Conservation (phyloP, 305 asterid species). For the Striga hermonthica region DNA sequence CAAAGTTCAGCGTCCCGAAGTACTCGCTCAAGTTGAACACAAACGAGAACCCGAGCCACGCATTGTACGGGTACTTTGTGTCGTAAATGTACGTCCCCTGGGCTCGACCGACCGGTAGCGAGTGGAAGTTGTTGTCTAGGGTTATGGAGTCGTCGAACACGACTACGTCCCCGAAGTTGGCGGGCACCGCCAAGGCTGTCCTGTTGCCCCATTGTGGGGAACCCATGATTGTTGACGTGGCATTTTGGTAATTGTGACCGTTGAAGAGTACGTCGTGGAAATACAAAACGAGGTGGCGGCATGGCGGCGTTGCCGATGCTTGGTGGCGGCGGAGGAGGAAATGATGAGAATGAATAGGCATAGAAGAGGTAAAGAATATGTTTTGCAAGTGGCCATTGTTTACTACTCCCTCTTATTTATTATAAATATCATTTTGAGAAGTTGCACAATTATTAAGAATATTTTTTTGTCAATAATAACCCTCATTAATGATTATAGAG, state of each 20-base stretch:
- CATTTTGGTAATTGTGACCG: constrained; percentile 51
- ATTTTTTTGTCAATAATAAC: no score
- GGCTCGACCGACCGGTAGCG: constrained; percentile 63
- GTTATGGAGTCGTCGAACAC: constrained; percentile 74
- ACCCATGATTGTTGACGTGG: constrained; percentile 56
- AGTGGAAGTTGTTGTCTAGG: constrained; percentile 57
- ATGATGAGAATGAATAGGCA: no score
- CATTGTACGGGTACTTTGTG: constrained; percentile 34
- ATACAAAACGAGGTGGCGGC: constrained; percentile 37
- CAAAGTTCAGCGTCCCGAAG: constrained; percentile 54
- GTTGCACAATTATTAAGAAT: no score
- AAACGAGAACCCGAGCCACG: constrained; percentile 67
- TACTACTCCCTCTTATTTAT: no score
- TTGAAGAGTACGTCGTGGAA: constrained; percentile 65
- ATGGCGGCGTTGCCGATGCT: no score
- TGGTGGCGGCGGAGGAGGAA: no score
- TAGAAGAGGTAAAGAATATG: no score
- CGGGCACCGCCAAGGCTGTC: constrained; percentile 40
- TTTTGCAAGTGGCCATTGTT: no score
- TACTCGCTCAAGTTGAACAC: constrained; percentile 48
- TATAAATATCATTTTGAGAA: no score
- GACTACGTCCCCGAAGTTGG: constrained; percentile 55
- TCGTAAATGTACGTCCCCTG: constrained; percentile 64
- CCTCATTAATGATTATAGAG: no score
- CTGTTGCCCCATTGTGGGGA: constrained; percentile 59